A percentile compares a stretch with the other conserved stretches of the same genome.
phyloP scores from a whole-genome alignment of 441 rosid genomes.

The Lepidium campestre region DNA sequence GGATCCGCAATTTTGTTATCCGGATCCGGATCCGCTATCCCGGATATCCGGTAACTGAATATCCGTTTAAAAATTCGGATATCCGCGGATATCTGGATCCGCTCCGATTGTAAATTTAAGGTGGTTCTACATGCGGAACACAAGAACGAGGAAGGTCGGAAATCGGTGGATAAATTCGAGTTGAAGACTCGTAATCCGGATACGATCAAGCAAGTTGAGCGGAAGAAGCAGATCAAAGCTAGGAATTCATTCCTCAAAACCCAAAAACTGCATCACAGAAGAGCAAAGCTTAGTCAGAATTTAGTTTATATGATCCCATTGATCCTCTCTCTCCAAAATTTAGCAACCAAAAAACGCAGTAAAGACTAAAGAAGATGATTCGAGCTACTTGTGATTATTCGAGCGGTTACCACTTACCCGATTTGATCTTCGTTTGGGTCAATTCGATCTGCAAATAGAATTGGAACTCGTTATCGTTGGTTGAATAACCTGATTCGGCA shows the following conservation, averaged over 20 bases:
- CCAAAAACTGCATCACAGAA: constrained; percentile 22
- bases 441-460: neutral
- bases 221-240: constrained; percentile 54
- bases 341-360: neutral
- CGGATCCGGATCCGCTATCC: too few species aligned
- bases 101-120: too few species aligned
- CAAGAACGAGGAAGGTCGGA: constrained; percentile 47
- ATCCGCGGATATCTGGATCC: too few species aligned
- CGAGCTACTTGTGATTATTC: neutral
- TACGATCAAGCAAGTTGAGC: constrained; percentile 48
- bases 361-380: neutral
- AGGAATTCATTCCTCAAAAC: constrained; percentile 66
- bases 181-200: constrained; percentile 43
- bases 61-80: too few species aligned
- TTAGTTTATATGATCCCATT: neutral
- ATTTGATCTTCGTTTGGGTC: neutral
- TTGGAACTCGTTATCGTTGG: too few species aligned
- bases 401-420: neutral
- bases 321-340: neutral
- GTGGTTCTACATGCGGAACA: constrained; percentile 41
- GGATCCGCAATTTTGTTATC: too few species aligned
- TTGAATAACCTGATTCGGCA: too few species aligned
- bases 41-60: too few species aligned
- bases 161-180: constrained; percentile 40
- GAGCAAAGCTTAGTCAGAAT: neutral